Base-by-base conservation (phyloP, 2,329 filamentous ascomycete genomes). In the Rhexocercosporidium sp. region DNA sequence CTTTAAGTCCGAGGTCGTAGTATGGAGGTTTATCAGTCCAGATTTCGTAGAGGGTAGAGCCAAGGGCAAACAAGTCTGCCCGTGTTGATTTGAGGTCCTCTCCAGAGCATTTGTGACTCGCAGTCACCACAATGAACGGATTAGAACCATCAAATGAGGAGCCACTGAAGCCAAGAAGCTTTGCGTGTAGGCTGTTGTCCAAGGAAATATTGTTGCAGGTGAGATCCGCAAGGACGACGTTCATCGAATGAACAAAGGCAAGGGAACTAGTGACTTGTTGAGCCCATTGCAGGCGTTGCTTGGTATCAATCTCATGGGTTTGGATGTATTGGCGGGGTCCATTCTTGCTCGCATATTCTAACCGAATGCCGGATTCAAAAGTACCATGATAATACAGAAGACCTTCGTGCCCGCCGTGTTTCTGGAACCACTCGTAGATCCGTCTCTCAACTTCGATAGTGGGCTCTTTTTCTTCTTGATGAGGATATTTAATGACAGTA, bases 1-100 rank as follows among this genome's bases (percentile, higher is more conserved):
- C n/a, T n/a, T n/a, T n/a, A n/a, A n/a, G n/a, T n/a, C n/a, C n/a
- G n/a, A n/a, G n/a, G n/a, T n/a, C n/a, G 29, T 63, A 22, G 20
- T 51, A 44, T 14, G 61, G 61, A 39, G 41, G n/a, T 11, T 56
- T 22, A 3, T 29, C 29, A 29, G 47, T 54, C 47, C 54, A 27
- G 47, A 63, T 63, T 29, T 53, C 34, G 22, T 63, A 63, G 16
- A 63, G 18, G 22, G 61, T 56, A 54, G 47, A 63, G 18, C 61
- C 47, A 22, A 63, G 25, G 25, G 47, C 61, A 54, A 54, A 63
- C 8, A 56, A 18, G 39, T 63, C 47, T 44, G 20, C 49, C 41
- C 56, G 46, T 44, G 41, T 44, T 44, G 37, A 59, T 31, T 31
- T 31, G 22, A 44, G n/a, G n/a, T 31, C 11, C 12, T 31, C 12